phyloP scores from a whole-genome alignment of 164 flowering plant genomes.

The Platanus orientalis region DNA sequence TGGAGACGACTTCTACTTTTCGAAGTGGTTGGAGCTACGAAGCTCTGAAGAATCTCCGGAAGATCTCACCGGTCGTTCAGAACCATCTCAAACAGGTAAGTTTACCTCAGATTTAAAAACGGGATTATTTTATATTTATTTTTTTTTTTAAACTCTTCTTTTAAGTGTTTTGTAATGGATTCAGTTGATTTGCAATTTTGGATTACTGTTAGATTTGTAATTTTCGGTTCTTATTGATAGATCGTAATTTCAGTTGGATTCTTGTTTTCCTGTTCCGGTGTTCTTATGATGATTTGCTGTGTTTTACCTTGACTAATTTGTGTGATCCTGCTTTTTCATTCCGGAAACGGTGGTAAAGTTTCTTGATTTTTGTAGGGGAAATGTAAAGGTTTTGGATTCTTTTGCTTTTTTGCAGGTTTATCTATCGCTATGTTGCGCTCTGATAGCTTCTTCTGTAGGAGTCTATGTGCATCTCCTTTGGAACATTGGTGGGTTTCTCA shows the following conservation, averaged over 20 bases:
- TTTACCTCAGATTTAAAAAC: background rate
- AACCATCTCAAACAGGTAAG: conserved; percentile 23
- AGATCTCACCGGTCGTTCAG: conserved; percentile 25
- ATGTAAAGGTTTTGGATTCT: background rate
- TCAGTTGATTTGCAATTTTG: no score
- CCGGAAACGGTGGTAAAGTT: background rate
- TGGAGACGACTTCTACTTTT: conserved; percentile 10
- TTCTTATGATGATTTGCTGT: background rate
- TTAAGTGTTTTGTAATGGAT: no score
- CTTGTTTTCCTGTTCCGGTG: background rate
- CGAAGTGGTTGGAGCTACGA: conserved; percentile 14
- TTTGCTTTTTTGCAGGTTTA: conserved; percentile 53
- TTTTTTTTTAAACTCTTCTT: no score
- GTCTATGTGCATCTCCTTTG: conserved; percentile 68
- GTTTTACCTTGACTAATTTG: background rate
- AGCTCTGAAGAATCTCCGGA: conserved; percentile 22
- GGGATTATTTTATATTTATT: no score
- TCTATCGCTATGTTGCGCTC: conserved; percentile 64
- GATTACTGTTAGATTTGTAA: no score
- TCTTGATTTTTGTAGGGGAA: background rate
- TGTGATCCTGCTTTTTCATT: background rate
- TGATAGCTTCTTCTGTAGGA: conserved; percentile 72
- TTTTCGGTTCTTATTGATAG: no score
- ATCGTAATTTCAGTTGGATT: no score
- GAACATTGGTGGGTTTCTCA: conserved; percentile 88